These are phyloP conservation scores for Grosmannia serpens DNA, from an alignment of 2,329 filamentous ascomycete species.

Conservation along the genomic window DNA sequence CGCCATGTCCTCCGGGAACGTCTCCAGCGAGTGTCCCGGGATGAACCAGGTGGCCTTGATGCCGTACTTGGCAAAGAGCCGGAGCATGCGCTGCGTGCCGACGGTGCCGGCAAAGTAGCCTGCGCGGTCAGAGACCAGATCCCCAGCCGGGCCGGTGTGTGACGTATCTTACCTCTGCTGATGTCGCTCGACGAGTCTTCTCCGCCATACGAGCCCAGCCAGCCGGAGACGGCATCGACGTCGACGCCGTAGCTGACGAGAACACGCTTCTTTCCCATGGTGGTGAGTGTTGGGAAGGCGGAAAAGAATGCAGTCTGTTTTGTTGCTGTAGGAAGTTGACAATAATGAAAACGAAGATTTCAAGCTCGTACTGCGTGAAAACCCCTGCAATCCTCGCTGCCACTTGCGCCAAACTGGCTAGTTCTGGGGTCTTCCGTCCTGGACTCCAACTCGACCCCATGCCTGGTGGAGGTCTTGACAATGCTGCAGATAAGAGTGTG, in stretches of 20 bases:
- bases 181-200: conserved; percentile 61
- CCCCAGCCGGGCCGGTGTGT: neutral
- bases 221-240: conserved; percentile 62
- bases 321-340: neutral
- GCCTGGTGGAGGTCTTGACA: too few relatives aligned
- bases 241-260: conserved; percentile 51
- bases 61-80: conserved; percentile 59
- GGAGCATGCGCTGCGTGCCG: conserved; percentile 53
- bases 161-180: conserved; percentile 38
- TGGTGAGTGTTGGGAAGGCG: neutral
- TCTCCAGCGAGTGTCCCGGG: conserved; percentile 35
- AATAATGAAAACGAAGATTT: neutral
- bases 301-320: neutral
- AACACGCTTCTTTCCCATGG: conserved; percentile 1
- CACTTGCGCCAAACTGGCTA: too few relatives aligned
- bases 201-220: conserved; percentile 63
- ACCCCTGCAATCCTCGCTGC: too few relatives aligned
- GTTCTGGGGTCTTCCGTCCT: too few relatives aligned
- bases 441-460: too few relatives aligned
- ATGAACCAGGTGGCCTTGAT: conserved; percentile 53
- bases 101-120: conserved; percentile 55
- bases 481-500: too few relatives aligned
- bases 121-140: neutral
- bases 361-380: too few relatives aligned
- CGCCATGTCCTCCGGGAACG: conserved; percentile 33